These are phyloP conservation scores for Phytophthora tentaculata DNA, from an alignment of 352 stramenopile genomes.

Conservation along the genomic window DNA sequence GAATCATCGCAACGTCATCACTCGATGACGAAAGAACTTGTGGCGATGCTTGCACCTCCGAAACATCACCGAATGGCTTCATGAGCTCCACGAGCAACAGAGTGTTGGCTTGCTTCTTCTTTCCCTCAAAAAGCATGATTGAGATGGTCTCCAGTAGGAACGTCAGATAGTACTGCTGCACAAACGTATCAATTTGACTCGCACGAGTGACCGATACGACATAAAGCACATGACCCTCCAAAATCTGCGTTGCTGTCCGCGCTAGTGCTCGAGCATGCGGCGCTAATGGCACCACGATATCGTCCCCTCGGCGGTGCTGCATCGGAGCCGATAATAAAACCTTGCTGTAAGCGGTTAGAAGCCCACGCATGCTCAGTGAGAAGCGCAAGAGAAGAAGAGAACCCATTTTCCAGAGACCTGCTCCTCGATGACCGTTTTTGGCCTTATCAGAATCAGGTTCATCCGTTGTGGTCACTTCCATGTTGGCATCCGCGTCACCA, in stretches of 20 bases:
- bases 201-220: slow-evolving; percentile 46
- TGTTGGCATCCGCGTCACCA: slow-evolving; percentile 21
- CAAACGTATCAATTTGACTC: slow-evolving; percentile 61
- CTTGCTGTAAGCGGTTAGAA: slow-evolving; percentile 72
- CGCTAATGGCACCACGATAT: slow-evolving; percentile 58
- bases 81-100: slow-evolving; percentile 73
- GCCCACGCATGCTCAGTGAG: slow-evolving; percentile 66
- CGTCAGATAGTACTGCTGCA: slow-evolving; percentile 77
- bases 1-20: slow-evolving; percentile 43
- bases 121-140: slow-evolving; percentile 73
- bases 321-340: slow-evolving; percentile 66
- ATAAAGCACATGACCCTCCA: slow-evolving; percentile 64
- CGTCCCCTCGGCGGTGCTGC: slow-evolving; percentile 74
- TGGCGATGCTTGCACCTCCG: slow-evolving; percentile 19
- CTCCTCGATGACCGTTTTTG: slow-evolving; percentile 11
- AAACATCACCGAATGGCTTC: slow-evolving; percentile 39
- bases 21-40: not conserved
- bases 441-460: slow-evolving; percentile 2
- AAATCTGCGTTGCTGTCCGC: slow-evolving; percentile 45
- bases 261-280: slow-evolving; percentile 63
- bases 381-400: slow-evolving; percentile 84
- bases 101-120: slow-evolving; percentile 81
- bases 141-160: slow-evolving; percentile 85
- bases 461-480: slow-evolving; percentile 16
- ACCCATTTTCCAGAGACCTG: slow-evolving; percentile 81